Conservation (phyloP, 2,329 filamentous ascomycete genomes). For the Escovopsis sp. region DNA sequence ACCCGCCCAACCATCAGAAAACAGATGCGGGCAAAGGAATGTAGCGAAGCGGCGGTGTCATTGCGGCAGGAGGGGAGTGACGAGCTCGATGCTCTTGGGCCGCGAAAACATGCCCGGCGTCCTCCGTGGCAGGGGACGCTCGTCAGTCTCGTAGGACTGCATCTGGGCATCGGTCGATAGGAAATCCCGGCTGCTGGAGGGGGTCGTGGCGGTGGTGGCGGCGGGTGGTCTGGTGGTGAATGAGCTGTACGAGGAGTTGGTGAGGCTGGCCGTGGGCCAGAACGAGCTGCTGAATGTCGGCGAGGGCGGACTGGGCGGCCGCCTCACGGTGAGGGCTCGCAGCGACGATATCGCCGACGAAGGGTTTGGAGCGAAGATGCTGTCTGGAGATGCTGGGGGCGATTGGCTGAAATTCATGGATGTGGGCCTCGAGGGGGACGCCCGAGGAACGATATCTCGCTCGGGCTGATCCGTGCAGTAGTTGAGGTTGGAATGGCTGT, state of each 20-base stretch:
- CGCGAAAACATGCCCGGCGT: constrained; percentile 38
- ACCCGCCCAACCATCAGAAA: no score
- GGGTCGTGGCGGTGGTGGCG: constrained; percentile 19
- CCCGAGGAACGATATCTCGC: constrained; percentile 47
- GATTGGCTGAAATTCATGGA: constrained; percentile 37
- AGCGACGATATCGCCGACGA: constrained; percentile 40
- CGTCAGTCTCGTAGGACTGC: constrained; percentile 17
- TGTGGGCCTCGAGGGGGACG: constrained; percentile 44
- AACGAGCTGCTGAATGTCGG: constrained; percentile 29
- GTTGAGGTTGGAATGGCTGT: constrained; percentile 29
- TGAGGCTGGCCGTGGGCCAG: constrained; percentile 41
- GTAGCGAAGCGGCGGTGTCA: constrained; percentile 12
- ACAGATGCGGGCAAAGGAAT: no score
- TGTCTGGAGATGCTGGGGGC: constrained; percentile 32
- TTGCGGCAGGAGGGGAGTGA: constrained; percentile 41
- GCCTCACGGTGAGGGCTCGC: constrained; percentile 35
- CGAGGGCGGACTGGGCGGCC: constrained; percentile 38
- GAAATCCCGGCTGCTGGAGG: constrained; percentile 24
- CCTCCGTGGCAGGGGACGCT: constrained; percentile 41
- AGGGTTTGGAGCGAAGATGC: constrained; percentile 20
- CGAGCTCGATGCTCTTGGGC: constrained; percentile 47
- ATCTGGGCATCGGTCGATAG: constrained; percentile 40
- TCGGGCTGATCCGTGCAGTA: constrained; percentile 32
- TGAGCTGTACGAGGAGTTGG: constrained; percentile 21
- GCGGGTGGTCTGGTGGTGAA: constrained; percentile 30